phyloP scores from a whole-genome alignment of 202 grass and related monocot species.

The Thinopyrum obtusiflorum region DNA sequence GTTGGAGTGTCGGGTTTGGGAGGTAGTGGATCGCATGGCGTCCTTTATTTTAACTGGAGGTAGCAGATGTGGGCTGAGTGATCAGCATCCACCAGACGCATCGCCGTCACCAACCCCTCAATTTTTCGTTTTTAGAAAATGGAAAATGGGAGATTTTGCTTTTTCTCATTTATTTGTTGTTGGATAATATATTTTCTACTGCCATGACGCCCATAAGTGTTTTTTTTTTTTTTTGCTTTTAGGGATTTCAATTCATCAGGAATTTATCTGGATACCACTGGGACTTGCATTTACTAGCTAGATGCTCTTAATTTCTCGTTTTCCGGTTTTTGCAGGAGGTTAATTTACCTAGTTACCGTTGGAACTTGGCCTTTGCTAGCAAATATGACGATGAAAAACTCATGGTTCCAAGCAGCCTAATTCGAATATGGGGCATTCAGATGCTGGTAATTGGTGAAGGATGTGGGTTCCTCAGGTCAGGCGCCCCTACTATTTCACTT shows the following conservation, averaged over 20 bases:
- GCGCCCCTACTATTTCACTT: background rate
- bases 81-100: slow-evolving; percentile 33
- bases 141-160: background rate
- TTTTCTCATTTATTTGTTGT: background rate
- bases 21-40: slow-evolving; percentile 13
- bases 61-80: background rate
- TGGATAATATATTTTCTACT: background rate
- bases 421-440: background rate
- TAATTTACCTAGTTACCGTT: too few species aligned
- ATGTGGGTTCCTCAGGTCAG: background rate
- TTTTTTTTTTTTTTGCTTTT: background rate
- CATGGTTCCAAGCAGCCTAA: too few species aligned
- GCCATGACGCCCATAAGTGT: background rate
- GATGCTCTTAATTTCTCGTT: background rate
- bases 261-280: background rate
- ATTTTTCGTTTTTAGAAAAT: background rate
- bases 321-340: too few species aligned
- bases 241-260: background rate
- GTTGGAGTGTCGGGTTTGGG: slow-evolving; percentile 31
- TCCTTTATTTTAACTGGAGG: slow-evolving; percentile 23
- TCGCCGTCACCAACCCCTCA: slow-evolving; percentile 26
- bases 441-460: background rate
- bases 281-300: background rate
- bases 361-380: too few species aligned
- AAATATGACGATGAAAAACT: too few species aligned